A percentile compares a stretch with the other conserved stretches of the same genome.
These are phyloP conservation scores for Phyllosticta capitalensis DNA, from an alignment of 2,329 filamentous ascomycete genomes.

Conservation along the genomic window DNA sequence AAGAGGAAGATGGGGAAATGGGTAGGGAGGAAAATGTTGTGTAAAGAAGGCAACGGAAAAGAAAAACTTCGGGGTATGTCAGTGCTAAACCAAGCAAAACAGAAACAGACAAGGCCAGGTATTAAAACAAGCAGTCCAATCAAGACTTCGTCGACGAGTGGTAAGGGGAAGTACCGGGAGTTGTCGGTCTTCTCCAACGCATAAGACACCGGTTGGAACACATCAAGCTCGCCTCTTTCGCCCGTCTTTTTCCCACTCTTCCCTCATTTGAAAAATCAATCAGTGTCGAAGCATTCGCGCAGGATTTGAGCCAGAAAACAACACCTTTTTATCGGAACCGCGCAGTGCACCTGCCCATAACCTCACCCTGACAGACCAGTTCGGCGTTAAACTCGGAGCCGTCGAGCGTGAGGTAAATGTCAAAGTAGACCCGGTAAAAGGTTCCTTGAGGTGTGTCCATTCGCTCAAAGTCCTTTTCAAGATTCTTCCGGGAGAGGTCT, in stretches of 20 bases:
- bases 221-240: not conserved
- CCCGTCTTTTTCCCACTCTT: conserved; percentile 1
- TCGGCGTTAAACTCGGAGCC: conserved; percentile 97
- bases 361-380: conserved; percentile 96
- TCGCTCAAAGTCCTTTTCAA: conserved; percentile 97
- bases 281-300: not conserved
- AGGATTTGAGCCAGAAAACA: not conserved
- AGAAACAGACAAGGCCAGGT: conserved; percentile 1
- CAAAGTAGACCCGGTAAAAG: conserved; percentile 56
- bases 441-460: conserved; percentile 96
- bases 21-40: not conserved
- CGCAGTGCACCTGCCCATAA: conserved; percentile 94
- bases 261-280: not conserved
- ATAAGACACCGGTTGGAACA: not conserved
- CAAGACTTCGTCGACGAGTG: not conserved
- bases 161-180: not conserved
- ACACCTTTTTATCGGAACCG: conserved; percentile 55
- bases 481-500: conserved; percentile 92
- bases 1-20: not conserved
- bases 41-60: not conserved
- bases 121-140: not conserved
- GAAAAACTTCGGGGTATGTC: conserved; percentile 10
- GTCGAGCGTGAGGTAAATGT: conserved; percentile 79
- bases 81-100: not conserved
- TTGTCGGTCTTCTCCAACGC: not conserved